Evolutionary conservation across 441 rosid genomes (phyloP), one percentile per base, ranked within the genome.

Genomic region (Jatropha multifida): DNA sequence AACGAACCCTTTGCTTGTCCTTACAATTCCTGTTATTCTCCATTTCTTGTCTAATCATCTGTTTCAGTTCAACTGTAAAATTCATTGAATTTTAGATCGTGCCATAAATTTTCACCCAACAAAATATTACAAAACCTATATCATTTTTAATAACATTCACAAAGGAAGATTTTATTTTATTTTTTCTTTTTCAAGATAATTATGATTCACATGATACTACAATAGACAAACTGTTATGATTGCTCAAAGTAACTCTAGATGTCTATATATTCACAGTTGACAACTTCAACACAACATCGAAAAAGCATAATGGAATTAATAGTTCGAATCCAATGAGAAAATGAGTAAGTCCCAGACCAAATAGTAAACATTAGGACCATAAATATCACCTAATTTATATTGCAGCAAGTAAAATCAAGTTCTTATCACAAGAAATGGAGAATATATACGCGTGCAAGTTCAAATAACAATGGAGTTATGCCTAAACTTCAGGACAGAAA

Each of bases 1-100:
- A 90, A 17, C 91, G 87, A 65, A 90, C 85, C 86, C 83, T 90
- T 58, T 86, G 95, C 78, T 80, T 90, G 83, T 90, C 95, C 0
- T 75, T 76, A 60, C 94, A 94, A 68, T 80, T 82, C 59, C 88
- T 76, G 78, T 91, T 88, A 68, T 74, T 87, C 81, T 92, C 97
- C 85, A 90, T 84, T 81, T 92, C 98, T 72, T 84, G 89, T 75
- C 94, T 87, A 37, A 94, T 88, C 3, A 82, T 82, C 77, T 81
- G 85, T 71, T 65, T 80, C 83, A 92, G 18, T 51, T 92, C 96
- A 79, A 65, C 96, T 88, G 87, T 76, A 73, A 44, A 72, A 75
- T 68, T 75, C 78, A 81, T 64, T 55, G 37, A 69, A 61, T 32
- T 54, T 65, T 8, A 37, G 48, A 74, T 27, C 23, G 17, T 11